A percentile compares a stretch with the other conserved stretches of the same genome.
Evolutionary conservation across 306 rosid genomes (phyloP).

Genomic region (Quercus agrifolia): DNA sequence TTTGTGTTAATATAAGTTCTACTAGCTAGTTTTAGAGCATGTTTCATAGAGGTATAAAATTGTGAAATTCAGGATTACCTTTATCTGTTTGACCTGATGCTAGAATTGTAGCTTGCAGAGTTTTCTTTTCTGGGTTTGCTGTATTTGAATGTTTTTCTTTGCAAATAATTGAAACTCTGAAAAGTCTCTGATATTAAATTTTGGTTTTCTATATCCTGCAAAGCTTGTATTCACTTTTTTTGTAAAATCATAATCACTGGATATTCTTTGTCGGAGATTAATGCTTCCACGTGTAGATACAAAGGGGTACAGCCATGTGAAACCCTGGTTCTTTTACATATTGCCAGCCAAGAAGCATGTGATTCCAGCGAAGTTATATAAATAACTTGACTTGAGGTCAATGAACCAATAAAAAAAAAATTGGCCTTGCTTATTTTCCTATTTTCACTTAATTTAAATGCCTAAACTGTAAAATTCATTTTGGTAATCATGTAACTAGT

Average conservation of each 20-base stretch:
- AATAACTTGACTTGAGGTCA: not conserved
- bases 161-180: not conserved
- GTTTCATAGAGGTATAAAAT: not conserved
- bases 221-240: not conserved
- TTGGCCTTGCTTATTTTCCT: not conserved
- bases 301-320: slow-evolving; percentile 39
- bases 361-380: slow-evolving; percentile 16
- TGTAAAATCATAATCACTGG: not conserved
- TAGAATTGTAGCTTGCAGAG: not conserved
- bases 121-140: not conserved
- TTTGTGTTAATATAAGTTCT: not conserved
- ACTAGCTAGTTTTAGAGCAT: not conserved
- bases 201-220: not conserved
- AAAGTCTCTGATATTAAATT: slow-evolving; percentile 16
- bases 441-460: not conserved
- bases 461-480: not conserved
- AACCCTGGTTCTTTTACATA: slow-evolving; percentile 24
- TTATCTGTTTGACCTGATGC: too few relatives aligned
- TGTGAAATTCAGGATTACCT: not conserved
- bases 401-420: not conserved
- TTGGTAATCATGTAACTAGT: not conserved
- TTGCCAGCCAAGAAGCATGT: slow-evolving; percentile 18
- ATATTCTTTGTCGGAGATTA: slow-evolving; percentile 10
- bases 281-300: slow-evolving; percentile 31
- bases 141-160: not conserved